Evolutionary conservation across 2,329 filamentous ascomycete species (phyloP).

Genomic region (Sarocladium brachiariae): DNA sequence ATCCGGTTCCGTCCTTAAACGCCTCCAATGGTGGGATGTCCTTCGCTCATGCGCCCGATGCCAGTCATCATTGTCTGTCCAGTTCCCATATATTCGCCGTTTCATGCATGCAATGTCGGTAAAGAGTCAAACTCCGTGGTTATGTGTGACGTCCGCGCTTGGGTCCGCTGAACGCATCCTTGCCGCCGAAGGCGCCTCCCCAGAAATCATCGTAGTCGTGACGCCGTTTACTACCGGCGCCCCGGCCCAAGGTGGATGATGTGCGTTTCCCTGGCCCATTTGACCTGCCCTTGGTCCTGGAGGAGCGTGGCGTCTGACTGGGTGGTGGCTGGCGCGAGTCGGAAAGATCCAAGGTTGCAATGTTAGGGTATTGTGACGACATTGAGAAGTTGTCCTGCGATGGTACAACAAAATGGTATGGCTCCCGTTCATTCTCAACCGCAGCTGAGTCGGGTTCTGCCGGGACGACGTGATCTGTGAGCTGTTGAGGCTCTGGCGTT

Average conservation of each 20-base stretch:
- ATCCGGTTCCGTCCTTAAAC: constrained; percentile 20
- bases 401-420: constrained; percentile 40
- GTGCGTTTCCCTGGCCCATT: background rate
- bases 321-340: constrained; percentile 35
- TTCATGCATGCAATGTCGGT: background rate
- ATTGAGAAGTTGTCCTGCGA: constrained; percentile 60
- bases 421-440: constrained; percentile 20
- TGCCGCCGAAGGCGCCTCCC: constrained; percentile 58
- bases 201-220: constrained; percentile 71
- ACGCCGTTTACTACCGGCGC: constrained; percentile 65
- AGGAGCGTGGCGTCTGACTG: constrained; percentile 10
- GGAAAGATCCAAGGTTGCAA: constrained; percentile 54
- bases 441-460: constrained; percentile 26
- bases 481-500: constrained; percentile 1
- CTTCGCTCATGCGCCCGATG: constrained; percentile 16
- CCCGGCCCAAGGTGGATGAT: constrained; percentile 42
- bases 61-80: constrained; percentile 26
- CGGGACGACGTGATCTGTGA: constrained; percentile 38
- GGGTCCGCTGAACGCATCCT: constrained; percentile 48
- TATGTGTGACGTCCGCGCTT: constrained; percentile 45
- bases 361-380: constrained; percentile 54
- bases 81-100: constrained; percentile 3
- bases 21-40: constrained; percentile 22
- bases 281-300: constrained; percentile 12
- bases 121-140: constrained; percentile 13